A percentile compares a stretch with the other conserved stretches of the same genome.
Evolutionary conservation across 129 eudicot species (phyloP).

Genomic region (Solidago caesia): DNA sequence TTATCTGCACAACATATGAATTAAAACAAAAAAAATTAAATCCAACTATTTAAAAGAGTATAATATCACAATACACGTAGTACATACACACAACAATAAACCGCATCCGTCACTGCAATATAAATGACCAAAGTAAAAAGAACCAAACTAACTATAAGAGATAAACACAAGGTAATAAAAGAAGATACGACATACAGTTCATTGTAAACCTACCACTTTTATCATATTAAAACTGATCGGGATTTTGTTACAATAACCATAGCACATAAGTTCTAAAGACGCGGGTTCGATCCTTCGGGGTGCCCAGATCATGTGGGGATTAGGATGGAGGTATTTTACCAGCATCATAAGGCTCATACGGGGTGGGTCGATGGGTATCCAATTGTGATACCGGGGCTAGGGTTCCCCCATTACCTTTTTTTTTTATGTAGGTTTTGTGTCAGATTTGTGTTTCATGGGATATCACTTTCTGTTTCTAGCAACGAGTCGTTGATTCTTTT

Average conservation of each 20-base stretch:
- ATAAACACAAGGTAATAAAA: background rate
- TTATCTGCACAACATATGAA: constrained; percentile 44
- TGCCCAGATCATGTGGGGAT: too few species aligned
- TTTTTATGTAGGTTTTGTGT: too few species aligned
- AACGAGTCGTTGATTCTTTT: too few species aligned
- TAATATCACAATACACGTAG: background rate
- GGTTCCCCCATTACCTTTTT: too few species aligned
- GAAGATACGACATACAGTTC: background rate
- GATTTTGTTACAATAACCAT: background rate
- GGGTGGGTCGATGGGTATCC: too few species aligned
- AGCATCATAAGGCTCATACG: too few species aligned
- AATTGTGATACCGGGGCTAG: too few species aligned
- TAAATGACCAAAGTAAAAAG: background rate
- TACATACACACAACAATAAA: background rate
- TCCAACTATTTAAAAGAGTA: background rate
- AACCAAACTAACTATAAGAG: background rate
- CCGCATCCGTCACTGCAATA: background rate
- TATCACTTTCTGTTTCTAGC: too few species aligned
- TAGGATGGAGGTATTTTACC: too few species aligned
- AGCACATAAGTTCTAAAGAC: too few species aligned
- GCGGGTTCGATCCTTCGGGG: too few species aligned
- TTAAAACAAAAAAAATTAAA: background rate
- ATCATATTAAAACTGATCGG: background rate
- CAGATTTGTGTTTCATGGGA: too few species aligned
- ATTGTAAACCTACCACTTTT: constrained; percentile 13